A percentile compares a stretch with the other conserved stretches of the same genome.
These are phyloP conservation scores for Colletotrichum brevisporum DNA, from an alignment of 2,329 filamentous ascomycete genomes.

Conservation along the genomic window DNA sequence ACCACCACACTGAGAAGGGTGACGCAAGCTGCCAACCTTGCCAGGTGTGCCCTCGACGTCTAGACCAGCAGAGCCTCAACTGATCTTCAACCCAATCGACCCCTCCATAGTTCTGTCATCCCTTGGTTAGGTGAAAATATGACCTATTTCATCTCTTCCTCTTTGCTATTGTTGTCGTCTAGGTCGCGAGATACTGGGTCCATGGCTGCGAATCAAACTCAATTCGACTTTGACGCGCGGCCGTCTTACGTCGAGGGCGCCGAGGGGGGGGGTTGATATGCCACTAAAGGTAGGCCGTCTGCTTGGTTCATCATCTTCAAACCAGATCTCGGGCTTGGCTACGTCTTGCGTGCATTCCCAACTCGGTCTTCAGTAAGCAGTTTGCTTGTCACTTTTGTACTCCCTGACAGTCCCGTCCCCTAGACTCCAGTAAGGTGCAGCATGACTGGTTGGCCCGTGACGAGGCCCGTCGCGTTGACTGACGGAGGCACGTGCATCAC, in stretches of 20 bases:
- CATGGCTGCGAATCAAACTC: conserved; percentile 35
- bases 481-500: too few relatives aligned
- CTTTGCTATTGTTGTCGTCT: neutral
- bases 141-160: conserved; percentile 5
- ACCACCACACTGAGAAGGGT: too few relatives aligned
- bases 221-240: conserved; percentile 32
- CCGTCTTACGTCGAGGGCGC: conserved; percentile 2
- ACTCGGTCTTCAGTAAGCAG: too few relatives aligned
- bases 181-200: conserved; percentile 9
- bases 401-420: too few relatives aligned
- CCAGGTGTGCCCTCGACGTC: conserved; percentile 2
- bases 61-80: conserved; percentile 6
- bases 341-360: too few relatives aligned
- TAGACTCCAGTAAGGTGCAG: too few relatives aligned
- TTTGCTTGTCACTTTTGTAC: too few relatives aligned
- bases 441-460: too few relatives aligned
- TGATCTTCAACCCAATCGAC: conserved; percentile 17
- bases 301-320: neutral
- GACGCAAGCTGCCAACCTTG: neutral
- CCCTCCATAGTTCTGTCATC: conserved; percentile 35
- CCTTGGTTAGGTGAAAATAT: conserved; percentile 6
- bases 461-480: too few relatives aligned
- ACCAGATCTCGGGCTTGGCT: neutral
- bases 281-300: too few relatives aligned
- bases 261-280: neutral